Evolutionary conservation across 176 grass and related monocot genomes (phyloP), one percentile per base, ranked within the genome.

Genomic region (Carex myosuroides): DNA sequence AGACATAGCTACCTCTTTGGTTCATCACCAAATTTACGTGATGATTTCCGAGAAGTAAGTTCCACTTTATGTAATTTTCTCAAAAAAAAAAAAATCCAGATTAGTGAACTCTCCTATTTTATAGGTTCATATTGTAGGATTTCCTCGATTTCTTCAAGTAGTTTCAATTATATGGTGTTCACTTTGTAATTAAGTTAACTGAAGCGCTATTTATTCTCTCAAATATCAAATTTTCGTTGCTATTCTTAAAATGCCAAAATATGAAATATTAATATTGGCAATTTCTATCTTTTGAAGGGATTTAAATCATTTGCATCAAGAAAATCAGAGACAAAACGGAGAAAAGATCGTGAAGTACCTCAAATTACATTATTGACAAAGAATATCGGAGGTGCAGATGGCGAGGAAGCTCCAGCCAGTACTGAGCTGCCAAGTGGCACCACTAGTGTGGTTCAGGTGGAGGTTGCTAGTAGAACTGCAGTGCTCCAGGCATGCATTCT

Each of bases 401-500:
- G 81, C 0, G 59, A 70, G 60, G 88, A 70, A 65, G 29, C 39
- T 62, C 42, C 39, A 59, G 32, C 82, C 58, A 61, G 68, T 58
- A 72, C 81, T 24, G 69, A 85, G 56, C 54, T 62, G 33, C 59
- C 48, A 83, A 66, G 14, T 9, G 48, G 71, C 20, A 86, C 75
- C 85, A 66, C 74, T 5, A 53, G 9, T 13, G 70, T 78, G 61
- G 64, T 13, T 3, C 79, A 83, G 56, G 41, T 67, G 83, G 26
- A 60, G 59, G 75, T 77, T 83, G 70, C 90, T 18, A 88, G 81
- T 14, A 90, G 94, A 93, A 84, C 30, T 86, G 84, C 83, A 4
- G 88, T 97, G 63, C 92, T 97, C 89, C 92, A 88, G 52, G 88
- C 94, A 39, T 97, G 92, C 46, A 81, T 80, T 54, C 42, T 90